Base-by-base conservation (phyloP, 495 filamentous ascomycete genomes). In the Podospora appendiculata region DNA sequence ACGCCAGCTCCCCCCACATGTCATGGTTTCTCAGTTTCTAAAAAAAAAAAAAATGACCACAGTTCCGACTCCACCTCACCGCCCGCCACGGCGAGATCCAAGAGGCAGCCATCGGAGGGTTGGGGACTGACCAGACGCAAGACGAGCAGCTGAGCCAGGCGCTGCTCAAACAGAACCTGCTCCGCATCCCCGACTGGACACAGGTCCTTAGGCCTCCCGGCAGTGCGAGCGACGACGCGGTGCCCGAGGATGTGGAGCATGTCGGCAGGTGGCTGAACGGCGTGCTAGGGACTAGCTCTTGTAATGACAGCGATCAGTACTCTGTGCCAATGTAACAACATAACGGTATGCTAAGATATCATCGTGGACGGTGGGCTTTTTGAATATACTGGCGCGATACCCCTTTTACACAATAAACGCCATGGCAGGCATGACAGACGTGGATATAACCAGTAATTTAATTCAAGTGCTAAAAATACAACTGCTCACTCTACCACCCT, bases 41-140 rank as follows among this genome's bases (percentile, higher is more conserved):
- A 19, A n/a, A n/a, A n/a, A n/a, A n/a, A n/a, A n/a, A n/a, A n/a
- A 36, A 32, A 14, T 47, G 12, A 35, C 25, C 1, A 10, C 33
- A 66, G 64, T 60, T 70, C 51, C 33, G 38, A 8, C 34, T 52
- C 10, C 41, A 57, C 13, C 52, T 73, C 32, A 77, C 69, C 4
- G 58, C 69, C 13, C 70, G 71, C 0, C 70, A 77, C 57, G 72
- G 69, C 9, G 59, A 63, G 48, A 70, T 79, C 41, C 62, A 60
- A 8, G 58, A 64, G 1, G 58, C 58, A 6, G 47, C 41, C 11
- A 36, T 67, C 10, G 42, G 58, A 33, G 58, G 60, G 0, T 44
- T 64, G 41, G 47, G 45, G 0, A 48, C 61, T 33, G 47, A 43
- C 12, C 43, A 18, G 0, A 46, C 49, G 32, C 53, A 60, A n/a